A percentile compares a stretch with the other conserved stretches of the same genome.
Conservation (phyloP, 352 stramenopile genomes). For the Globisporangium paddicum region DNA sequence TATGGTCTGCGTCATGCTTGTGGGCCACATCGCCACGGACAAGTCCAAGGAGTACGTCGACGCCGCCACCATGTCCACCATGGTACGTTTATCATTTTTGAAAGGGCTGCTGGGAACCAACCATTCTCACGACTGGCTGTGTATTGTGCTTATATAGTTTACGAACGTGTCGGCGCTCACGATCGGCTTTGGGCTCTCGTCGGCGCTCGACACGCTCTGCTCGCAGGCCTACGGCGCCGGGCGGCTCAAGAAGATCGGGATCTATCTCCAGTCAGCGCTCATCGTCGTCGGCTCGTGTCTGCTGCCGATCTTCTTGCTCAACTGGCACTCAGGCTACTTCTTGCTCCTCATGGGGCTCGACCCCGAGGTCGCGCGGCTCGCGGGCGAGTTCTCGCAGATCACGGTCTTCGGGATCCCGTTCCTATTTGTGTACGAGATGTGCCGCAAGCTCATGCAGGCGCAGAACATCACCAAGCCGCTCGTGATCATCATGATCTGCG, state of each 20-base stretch:
- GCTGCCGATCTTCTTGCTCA: constrained; percentile 35
- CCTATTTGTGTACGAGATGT: constrained; percentile 56
- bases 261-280: constrained; percentile 56
- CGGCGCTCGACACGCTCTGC: constrained; percentile 75
- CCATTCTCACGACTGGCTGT: not conserved
- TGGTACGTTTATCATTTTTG: constrained; percentile 30
- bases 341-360: constrained; percentile 45
- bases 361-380: constrained; percentile 31
- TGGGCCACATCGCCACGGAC: constrained; percentile 51
- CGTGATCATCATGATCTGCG: constrained; percentile 39
- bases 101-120: not conserved
- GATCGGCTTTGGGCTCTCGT: constrained; percentile 60
- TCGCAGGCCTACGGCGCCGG: constrained; percentile 57
- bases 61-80: constrained; percentile 58
- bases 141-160: constrained; percentile 22
- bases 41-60: constrained; percentile 60
- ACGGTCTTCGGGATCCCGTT: constrained; percentile 51
- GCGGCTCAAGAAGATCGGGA: constrained; percentile 46
- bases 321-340: constrained; percentile 47
- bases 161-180: constrained; percentile 62
- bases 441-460: constrained; percentile 65
- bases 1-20: constrained; percentile 60
- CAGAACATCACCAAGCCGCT: constrained; percentile 67
- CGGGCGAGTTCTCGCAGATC: constrained; percentile 45
- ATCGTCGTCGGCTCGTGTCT: constrained; percentile 41